phyloP scores from a whole-genome alignment of 495 filamentous ascomycete species.

The Corynascus novoguineensis region DNA sequence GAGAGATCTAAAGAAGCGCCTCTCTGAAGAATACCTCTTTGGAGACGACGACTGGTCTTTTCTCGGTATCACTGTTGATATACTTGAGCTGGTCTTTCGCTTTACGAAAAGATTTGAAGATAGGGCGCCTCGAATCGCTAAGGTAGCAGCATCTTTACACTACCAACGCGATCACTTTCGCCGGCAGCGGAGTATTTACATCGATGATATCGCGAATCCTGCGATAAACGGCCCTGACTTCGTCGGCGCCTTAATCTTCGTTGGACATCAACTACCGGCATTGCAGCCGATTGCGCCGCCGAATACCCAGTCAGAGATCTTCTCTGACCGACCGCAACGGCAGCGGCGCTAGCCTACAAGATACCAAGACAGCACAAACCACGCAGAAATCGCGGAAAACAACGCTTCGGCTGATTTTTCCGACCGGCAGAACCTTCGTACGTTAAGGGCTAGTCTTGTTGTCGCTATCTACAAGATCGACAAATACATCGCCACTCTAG shows the following conservation, averaged over 20 bases:
- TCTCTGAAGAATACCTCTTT: not conserved
- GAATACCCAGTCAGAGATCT: constrained; percentile 2
- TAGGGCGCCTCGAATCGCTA: not conserved
- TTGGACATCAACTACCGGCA: not conserved
- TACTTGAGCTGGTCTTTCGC: not conserved
- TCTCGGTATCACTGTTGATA: not conserved
- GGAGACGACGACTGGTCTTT: not conserved
- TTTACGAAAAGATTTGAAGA: not conserved
- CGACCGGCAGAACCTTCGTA: not conserved
- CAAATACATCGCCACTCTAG: not conserved
- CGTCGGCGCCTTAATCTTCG: not conserved
- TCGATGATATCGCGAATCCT: not conserved
- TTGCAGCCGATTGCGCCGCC: not conserved
- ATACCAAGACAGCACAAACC: not conserved
- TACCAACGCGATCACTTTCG: not conserved
- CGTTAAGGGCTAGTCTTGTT: not conserved
- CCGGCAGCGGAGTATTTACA: constrained; percentile 1
- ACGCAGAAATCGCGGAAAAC: not conserved
- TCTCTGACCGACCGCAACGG: not conserved
- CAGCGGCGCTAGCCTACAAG: not conserved
- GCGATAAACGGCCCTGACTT: not conserved
- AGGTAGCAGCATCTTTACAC: not conserved
- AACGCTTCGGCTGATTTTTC: not conserved
- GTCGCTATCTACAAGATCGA: not conserved
- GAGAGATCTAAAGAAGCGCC: not conserved